A percentile compares a stretch with the other conserved stretches of the same genome.
These are phyloP conservation scores for Colletotrichum destructivum DNA, from an alignment of 2,329 filamentous ascomycete genomes.

Conservation along the genomic window DNA sequence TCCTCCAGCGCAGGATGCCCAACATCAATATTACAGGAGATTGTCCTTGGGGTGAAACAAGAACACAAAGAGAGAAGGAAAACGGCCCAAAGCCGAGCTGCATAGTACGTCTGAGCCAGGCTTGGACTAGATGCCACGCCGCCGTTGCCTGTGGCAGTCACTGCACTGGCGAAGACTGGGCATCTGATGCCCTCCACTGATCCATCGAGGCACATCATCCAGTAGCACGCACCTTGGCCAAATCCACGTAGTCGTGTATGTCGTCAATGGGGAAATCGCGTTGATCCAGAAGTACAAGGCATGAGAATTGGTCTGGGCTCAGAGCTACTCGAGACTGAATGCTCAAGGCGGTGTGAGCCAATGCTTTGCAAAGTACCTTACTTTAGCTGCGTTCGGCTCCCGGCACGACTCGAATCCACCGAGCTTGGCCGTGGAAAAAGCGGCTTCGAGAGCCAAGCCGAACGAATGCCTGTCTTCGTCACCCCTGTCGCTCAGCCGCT, in stretches of 20 bases:
- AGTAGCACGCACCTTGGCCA: background rate
- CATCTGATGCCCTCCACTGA: background rate
- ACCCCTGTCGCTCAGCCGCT: background rate
- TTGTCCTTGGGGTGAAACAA: background rate
- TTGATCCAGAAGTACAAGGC: background rate
- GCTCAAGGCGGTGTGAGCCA: conserved; percentile 27
- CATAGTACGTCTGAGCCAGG: background rate
- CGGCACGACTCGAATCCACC: conserved; percentile 26
- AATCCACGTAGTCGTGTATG: background rate
- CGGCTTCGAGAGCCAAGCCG: background rate
- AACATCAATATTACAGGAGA: background rate
- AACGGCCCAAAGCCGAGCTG: background rate
- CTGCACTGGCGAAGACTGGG: background rate
- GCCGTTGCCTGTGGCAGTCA: background rate
- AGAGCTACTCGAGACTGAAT: background rate
- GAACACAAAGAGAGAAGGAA: background rate
- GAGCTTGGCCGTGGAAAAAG: conserved; percentile 4
- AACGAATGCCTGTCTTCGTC: background rate
- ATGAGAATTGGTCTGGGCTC: background rate
- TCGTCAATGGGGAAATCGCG: background rate
- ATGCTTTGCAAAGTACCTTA: conserved; percentile 3
- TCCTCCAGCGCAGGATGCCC: background rate
- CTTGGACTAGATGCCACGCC: background rate
- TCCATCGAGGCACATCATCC: background rate
- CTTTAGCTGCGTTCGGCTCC: conserved; percentile 18